Conservation (phyloP, 202 grass and related monocot species). For the Alloteropsis angusta region DNA sequence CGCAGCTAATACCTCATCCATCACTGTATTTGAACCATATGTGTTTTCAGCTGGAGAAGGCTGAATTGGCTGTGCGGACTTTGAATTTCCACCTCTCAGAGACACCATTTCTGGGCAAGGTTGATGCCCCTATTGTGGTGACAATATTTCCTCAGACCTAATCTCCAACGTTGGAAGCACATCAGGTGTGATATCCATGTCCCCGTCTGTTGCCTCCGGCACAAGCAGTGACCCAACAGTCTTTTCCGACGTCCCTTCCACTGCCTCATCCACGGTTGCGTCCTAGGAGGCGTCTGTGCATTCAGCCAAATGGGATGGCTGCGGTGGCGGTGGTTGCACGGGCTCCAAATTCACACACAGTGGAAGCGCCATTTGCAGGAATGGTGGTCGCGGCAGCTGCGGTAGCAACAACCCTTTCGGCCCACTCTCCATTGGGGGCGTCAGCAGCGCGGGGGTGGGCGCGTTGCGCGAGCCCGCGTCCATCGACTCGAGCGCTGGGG, state of each 20-base stretch:
- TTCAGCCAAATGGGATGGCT: neutral
- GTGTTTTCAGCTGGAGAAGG: neutral
- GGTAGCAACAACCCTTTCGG: neutral
- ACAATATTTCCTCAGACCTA: neutral
- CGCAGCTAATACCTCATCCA: neutral
- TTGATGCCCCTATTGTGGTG: neutral
- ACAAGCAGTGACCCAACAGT: neutral
- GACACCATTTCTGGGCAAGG: neutral
- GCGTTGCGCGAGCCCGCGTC: neutral
- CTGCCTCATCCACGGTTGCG: neutral
- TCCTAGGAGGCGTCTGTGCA: neutral
- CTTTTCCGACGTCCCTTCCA: neutral
- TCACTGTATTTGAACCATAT: neutral
- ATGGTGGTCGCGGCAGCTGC: neutral
- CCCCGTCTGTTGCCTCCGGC: neutral
- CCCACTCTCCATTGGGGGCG: constrained; percentile 1
- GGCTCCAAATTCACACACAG: constrained; percentile 8
- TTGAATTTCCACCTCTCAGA: neutral
- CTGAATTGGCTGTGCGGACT: neutral
- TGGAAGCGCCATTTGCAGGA: neutral
- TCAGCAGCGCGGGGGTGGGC: neutral
- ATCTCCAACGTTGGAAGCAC: neutral
- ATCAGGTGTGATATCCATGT: neutral
- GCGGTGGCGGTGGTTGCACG: neutral
- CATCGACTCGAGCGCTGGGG: neutral